Percentiles rank a stretch among this genome's conserved stretches.
phyloP scores from a whole-genome alignment of 164 flowering plant genomes.

The Tetrastigma voinierianum region DNA sequence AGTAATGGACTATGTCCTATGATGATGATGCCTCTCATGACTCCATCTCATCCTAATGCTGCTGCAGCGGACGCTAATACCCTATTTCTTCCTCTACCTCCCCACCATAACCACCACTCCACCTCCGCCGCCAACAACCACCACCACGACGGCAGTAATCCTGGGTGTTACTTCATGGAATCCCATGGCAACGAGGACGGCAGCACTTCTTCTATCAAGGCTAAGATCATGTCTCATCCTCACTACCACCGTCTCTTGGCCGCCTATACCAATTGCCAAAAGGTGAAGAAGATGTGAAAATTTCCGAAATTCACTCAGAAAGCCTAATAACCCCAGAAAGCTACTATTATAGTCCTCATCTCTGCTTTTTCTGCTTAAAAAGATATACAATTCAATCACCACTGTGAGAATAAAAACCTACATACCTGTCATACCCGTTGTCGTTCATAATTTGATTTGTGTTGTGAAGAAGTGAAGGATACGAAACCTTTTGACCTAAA shows the following conservation, averaged over 20 bases:
- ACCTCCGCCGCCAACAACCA: constrained; percentile 7
- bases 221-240: constrained; percentile 98
- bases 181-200: constrained; percentile 19
- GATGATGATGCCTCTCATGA: constrained; percentile 50
- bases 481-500: constrained; percentile 2
- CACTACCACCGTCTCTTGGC: constrained; percentile 85
- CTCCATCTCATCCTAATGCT: constrained; percentile 16
- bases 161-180: constrained; percentile 35
- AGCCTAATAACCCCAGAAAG: neutral
- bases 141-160: constrained; percentile 7
- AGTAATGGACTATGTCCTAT: constrained; percentile 32
- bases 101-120: constrained; percentile 4
- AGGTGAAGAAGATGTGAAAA: constrained; percentile 50
- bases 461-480: constrained; percentile 6
- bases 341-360: neutral
- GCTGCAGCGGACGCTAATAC: constrained; percentile 15
- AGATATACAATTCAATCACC: too few relatives aligned
- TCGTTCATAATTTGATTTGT: too few relatives aligned
- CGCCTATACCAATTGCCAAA: constrained; percentile 83
- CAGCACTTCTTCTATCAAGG: constrained; percentile 45
- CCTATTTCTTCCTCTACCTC: constrained; percentile 22
- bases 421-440: too few relatives aligned
- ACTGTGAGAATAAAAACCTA: too few relatives aligned
- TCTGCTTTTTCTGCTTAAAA: neutral
- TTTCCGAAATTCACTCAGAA: neutral